Base-by-base conservation (phyloP, 2,329 filamentous ascomycete genomes). In the Ceratocystis alfenasii region DNA sequence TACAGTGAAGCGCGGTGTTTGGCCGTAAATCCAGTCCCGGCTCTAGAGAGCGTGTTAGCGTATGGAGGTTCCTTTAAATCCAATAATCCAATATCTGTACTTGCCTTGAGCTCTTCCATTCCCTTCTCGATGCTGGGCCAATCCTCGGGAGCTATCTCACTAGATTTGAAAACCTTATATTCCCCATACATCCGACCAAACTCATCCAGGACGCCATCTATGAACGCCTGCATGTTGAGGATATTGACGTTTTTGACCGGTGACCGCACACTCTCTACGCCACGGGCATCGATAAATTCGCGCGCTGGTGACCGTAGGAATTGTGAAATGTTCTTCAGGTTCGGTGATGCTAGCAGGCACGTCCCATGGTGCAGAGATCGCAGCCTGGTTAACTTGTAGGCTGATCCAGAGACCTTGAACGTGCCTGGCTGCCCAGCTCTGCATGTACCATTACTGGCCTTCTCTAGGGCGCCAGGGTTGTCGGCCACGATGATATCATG, bases 331-430 rank as follows among this genome's bases (percentile, higher is more conserved):
- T 79, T 76, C 36, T 77, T 74, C 53, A 97, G 78, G 72, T 95
- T 89, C 1, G 87, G 87, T 65, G 89, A 92, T 44, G 81, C 79
- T 1, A 97, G 79, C 55, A 99, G 79, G 71, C 91, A 94, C 0
- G 94, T 99, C 6, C 92, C 94, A 75, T 99, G 94, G 75, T 99
- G 94, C 67, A 99, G 79, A 6, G 91, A 87, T 57, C 93, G 82
- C 62, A 84, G 78, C 28, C 89, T 81, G 0, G 89, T 96, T 65
- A 99, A 80, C 75, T 97, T 97, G 77, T 95, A 99, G 10, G 94
- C 94, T 0, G 91, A 96, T 1, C 94, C 94, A 0, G 91, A 96
- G 10, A 97, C 82, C 74, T 99, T 99, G 72, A 87, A 83, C 1
- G 81, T 79, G 50, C 69, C 62, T 30, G 17, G 67, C 48, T 15